Percentiles rank a stretch among this genome's conserved stretches.
These are phyloP conservation scores for Monosporascus sp. DNA, from an alignment of 2,329 filamentous ascomycete species.

Conservation along the genomic window DNA sequence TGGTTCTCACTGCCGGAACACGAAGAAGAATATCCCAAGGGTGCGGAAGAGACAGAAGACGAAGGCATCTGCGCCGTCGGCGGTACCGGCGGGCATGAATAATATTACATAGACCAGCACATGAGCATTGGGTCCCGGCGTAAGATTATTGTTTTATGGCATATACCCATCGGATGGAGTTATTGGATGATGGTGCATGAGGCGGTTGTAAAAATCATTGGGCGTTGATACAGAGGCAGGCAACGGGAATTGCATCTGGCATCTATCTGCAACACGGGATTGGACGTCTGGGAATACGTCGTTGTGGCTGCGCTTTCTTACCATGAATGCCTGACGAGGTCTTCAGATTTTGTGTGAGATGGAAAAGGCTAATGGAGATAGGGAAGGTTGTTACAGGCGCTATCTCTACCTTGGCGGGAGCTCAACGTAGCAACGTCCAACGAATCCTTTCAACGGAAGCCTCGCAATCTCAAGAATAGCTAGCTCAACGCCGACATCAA, in stretches of 20 bases:
- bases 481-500: slow-evolving; percentile 16
- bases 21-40: slow-evolving; percentile 23
- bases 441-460: slow-evolving; percentile 2
- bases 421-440: background rate
- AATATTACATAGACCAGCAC: background rate
- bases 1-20: slow-evolving; percentile 21
- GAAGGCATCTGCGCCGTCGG: slow-evolving; percentile 6
- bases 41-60: slow-evolving; percentile 21
- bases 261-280: background rate
- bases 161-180: slow-evolving; percentile 21
- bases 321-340: too few species aligned
- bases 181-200: background rate
- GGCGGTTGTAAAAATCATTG: too few species aligned
- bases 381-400: too few species aligned
- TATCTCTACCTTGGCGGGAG: background rate
- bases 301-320: too few species aligned
- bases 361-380: too few species aligned
- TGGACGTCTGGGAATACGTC: background rate
- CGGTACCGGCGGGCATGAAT: slow-evolving; percentile 4
- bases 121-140: background rate
- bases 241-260: background rate
- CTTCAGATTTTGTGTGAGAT: too few species aligned
- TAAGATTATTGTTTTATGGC: slow-evolving; percentile 6
- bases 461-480: slow-evolving; percentile 3
- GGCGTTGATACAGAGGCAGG: too few species aligned